These are phyloP conservation scores for Aspergillus sp. DNA, from an alignment of 2,329 filamentous ascomycete genomes.

Conservation along the genomic window DNA sequence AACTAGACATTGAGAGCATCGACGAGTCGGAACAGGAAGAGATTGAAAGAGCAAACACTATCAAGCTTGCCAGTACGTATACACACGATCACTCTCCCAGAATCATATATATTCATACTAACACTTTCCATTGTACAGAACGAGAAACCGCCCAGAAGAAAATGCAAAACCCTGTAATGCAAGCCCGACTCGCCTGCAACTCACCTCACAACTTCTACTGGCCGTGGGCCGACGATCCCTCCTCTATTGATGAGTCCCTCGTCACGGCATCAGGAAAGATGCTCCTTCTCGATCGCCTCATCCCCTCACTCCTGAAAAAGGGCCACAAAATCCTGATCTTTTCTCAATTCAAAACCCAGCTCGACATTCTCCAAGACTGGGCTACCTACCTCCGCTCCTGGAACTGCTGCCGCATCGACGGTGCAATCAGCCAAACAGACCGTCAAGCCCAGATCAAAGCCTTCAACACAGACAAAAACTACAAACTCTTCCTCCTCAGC, in stretches of 20 bases:
- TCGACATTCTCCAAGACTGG: conserved; percentile 89
- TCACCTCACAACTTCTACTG: conserved; percentile 96
- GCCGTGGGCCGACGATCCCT: conserved; percentile 68
- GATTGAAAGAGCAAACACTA: conserved; percentile 62
- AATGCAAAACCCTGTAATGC: conserved; percentile 87
- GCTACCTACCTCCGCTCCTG: conserved; percentile 73
- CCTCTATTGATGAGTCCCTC: conserved; percentile 72
- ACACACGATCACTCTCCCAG: neutral
- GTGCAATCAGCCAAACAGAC: conserved; percentile 73
- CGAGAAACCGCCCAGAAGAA: conserved; percentile 89
- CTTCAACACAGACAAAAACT: conserved; percentile 66
- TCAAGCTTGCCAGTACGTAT: conserved; percentile 72
- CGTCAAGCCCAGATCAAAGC: conserved; percentile 69
- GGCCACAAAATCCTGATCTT: conserved; percentile 94
- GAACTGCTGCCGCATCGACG: conserved; percentile 87
- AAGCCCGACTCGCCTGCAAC: conserved; percentile 88
- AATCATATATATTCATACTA: neutral
- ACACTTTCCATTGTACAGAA: conserved; percentile 51
- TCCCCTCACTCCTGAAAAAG: conserved; percentile 69
- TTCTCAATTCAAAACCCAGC: conserved; percentile 91
- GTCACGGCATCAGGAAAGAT: conserved; percentile 92
- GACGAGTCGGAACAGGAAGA: conserved; percentile 58
- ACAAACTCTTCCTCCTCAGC: conserved; percentile 80
- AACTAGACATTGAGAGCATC: conserved; percentile 46
- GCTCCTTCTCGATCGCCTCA: conserved; percentile 83